Conservation (phyloP, 2,329 filamentous ascomycete species). For the Dothideomycetes sp. region DNA sequence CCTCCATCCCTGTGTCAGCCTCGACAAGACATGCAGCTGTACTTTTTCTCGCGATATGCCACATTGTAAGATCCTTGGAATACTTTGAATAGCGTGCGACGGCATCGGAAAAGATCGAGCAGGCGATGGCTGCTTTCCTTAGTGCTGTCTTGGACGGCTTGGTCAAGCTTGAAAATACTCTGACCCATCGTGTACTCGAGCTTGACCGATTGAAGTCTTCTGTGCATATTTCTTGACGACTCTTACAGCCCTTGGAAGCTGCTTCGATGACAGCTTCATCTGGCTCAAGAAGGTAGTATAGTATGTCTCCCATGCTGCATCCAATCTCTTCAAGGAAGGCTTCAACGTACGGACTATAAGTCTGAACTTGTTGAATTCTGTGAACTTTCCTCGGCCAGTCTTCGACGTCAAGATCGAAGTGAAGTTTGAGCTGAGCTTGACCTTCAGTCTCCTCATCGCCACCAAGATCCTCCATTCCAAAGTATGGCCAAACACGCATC, state of each 20-base stretch:
- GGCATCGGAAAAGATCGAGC: constrained; percentile 14
- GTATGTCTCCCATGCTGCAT: constrained; percentile 24
- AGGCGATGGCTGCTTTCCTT: constrained; percentile 23
- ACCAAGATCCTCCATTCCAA: constrained; percentile 25
- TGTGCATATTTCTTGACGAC: constrained; percentile 15
- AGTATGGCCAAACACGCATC: constrained; percentile 30
- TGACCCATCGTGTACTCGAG: constrained; percentile 21
- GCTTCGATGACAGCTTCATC: neutral
- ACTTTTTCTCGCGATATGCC: constrained; percentile 28
- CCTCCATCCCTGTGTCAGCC: constrained; percentile 6
- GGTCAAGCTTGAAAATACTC: constrained; percentile 20
- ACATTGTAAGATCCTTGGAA: constrained; percentile 18
- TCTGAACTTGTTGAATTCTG: constrained; percentile 24
- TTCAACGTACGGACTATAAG: constrained; percentile 23
- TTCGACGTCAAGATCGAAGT: constrained; percentile 20
- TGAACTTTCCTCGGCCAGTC: constrained; percentile 20
- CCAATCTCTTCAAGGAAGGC: constrained; percentile 24
- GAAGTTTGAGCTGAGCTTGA: too few relatives aligned
- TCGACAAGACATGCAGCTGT: constrained; percentile 8
- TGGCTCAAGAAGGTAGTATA: constrained; percentile 28
- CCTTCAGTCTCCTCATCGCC: too few relatives aligned
- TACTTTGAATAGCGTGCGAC: constrained; percentile 25
- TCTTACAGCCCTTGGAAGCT: neutral
- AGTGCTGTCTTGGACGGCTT: constrained; percentile 15
- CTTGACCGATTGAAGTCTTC: constrained; percentile 22